Base-by-base conservation (phyloP, 2,329 filamentous ascomycete genomes). In the Phoma sp. region DNA sequence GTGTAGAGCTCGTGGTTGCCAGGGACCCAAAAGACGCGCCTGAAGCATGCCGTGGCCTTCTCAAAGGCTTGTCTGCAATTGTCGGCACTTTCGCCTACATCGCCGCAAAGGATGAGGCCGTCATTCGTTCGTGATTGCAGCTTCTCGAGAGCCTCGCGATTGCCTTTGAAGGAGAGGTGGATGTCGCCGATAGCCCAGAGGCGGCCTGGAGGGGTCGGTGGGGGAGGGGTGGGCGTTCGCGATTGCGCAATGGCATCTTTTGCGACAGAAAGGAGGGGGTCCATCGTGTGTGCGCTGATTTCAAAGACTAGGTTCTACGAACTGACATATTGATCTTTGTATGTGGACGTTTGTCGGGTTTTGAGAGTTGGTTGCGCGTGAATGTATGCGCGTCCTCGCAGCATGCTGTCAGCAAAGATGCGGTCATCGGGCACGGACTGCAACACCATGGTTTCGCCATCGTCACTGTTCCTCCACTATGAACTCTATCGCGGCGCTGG, bases 1-100 rank as follows among this genome's bases (percentile, higher is more conserved):
- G n/a, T n/a, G n/a, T n/a, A n/a, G n/a, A n/a, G n/a, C n/a, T 85
- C 83, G 61, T 85, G 83, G 64, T 85, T 85, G 5, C 83, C 83
- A 0, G 82, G 83, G 7, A 80, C 79, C 84, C 84, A 85, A 63
- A 79, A 84, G 24, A 85, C 82, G 31, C 74, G 67, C 33, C 74
- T 67, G 68, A 80, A 81, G 51, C 76, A 73, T 27, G 70, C 64
- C 27, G 73, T 80, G 4, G 77, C 77, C 46, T 73, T 73, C 13
- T 62, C 62, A 37, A 76, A 76, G n/a, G 72, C 74, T 2, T 68
- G 54, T 29, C 62, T 68, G 41, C 73, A 69, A 39, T 76, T 73
- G 31, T 74, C 70, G 12, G 57, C 51, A 0, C 62, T 63, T 58
- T 76, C 74, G 25, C 74, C 74, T 2, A 76, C 71, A 55, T 81